Percentiles rank a stretch among this genome's conserved stretches.
These are phyloP conservation scores for Kodamaea fungicola DNA, from an alignment of 1,139 yeast genomes.

Conservation along the genomic window DNA sequence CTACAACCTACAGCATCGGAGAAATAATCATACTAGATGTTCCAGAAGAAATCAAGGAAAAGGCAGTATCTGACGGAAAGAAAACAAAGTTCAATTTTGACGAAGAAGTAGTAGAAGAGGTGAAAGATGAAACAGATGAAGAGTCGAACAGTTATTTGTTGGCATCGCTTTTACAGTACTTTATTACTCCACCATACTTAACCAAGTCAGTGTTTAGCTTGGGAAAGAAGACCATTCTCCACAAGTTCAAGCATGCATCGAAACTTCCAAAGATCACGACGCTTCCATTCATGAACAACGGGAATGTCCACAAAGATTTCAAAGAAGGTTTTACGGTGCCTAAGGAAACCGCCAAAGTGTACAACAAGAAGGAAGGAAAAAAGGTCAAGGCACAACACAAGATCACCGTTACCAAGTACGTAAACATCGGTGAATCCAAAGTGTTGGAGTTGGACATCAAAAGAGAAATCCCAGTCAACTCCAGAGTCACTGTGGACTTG, in stretches of 20 bases:
- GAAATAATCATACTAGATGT: conserved; percentile 71
- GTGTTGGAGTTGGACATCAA: conserved; percentile 52
- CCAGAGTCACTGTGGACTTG: conserved; percentile 77
- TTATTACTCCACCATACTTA: conserved; percentile 83
- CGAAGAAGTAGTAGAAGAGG: conserved; percentile 16
- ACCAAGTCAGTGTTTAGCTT: conserved; percentile 56
- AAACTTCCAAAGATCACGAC: conserved; percentile 70
- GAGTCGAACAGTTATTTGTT: conserved; percentile 39
- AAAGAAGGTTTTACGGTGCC: conserved; percentile 73
- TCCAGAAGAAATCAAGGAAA: conserved; percentile 23
- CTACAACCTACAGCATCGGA: conserved; percentile 62
- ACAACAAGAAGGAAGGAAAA: conserved; percentile 31
- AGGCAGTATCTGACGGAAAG: conserved; percentile 26
- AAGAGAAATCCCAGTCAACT: conserved; percentile 70
- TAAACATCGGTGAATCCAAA: conserved; percentile 65
- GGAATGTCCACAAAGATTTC: conserved; percentile 31
- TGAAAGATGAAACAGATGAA: conserved; percentile 15
- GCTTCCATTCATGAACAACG: conserved; percentile 68
- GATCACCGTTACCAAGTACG: conserved; percentile 61
- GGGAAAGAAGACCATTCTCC: conserved; percentile 25
- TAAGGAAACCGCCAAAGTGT: conserved; percentile 42
- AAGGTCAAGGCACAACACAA: conserved; percentile 47
- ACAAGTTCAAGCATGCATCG: conserved; percentile 61
- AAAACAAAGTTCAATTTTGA: conserved; percentile 38
- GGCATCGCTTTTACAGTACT: conserved; percentile 73